Base-by-base conservation (phyloP, 345 rosid species). In the Brassica juncea region DNA sequence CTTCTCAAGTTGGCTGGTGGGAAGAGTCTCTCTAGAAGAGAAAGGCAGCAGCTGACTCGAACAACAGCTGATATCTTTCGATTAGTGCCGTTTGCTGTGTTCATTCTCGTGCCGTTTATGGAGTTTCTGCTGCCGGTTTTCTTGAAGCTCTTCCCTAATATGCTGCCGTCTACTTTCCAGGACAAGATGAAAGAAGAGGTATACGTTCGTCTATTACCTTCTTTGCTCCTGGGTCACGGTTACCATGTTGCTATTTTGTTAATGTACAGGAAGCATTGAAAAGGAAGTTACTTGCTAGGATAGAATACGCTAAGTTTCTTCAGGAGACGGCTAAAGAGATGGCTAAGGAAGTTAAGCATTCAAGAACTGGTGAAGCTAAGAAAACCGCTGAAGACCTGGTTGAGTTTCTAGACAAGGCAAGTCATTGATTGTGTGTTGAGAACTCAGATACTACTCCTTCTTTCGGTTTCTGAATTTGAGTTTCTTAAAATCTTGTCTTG, bases 41-140 rank as follows among this genome's bases (percentile, higher is more conserved):
- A 93, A 86, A 88, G 92, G 77, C 97, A 93, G 78, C 98, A 93
- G 82, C 87, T 93, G 10, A 93, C 98, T 60, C 86, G 89, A 68
- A 93, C 98, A 11, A 91, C 94, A 66, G 97, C 94, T n/a, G 97
- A 93, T 82, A 93, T 93, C 75, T 93, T 93, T 78, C 85, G 97
- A 82, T 83, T 93, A 61, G 97, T 88, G 66, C 98, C 98, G 32
- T 82, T 91, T 83, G 93, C 94, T 8, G 97, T 90, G 77, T 90
- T 90, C 79, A 86, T 90, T 21, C 78, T 90, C 1, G 92, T 90
- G 65, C 94, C 94, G 8, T 90, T 90, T 80, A 90, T 90, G 92
- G 94, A 90, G 75, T 90, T 90, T 77, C 73, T 90, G 67, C 84
- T 90, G 34, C 94, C 94, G 0, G 92, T 90, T 27, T 88, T 88